Evolutionary conservation across 2,329 filamentous ascomycete genomes (phyloP).

Genomic region (Shiraia sp.): DNA sequence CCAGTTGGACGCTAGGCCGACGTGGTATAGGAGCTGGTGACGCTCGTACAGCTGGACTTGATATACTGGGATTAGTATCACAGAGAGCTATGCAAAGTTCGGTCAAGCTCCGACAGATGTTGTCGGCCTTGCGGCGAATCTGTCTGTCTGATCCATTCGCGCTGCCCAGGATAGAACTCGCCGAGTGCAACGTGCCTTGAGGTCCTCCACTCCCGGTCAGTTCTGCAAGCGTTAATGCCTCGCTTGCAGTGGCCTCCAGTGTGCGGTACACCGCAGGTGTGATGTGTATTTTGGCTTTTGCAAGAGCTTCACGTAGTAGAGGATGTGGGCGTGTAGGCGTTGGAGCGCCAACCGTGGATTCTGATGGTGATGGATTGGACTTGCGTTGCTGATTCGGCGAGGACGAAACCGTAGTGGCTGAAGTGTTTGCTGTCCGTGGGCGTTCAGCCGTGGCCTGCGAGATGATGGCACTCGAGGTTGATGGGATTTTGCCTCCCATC

Average conservation of each 20-base stretch:
- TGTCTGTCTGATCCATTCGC: constrained; percentile 73
- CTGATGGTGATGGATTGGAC: constrained; percentile 48
- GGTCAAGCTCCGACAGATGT: constrained; percentile 87
- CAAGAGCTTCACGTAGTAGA: constrained; percentile 76
- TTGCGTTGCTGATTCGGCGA: constrained; percentile 76
- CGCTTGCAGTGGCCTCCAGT: constrained; percentile 78
- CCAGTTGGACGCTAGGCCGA: constrained; percentile 41
- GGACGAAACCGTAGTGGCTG: constrained; percentile 84
- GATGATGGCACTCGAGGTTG: constrained; percentile 75
- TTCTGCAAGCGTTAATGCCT: constrained; percentile 77
- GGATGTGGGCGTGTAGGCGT: constrained; percentile 67
- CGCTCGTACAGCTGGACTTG: constrained; percentile 36
- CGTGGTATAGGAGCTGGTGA: constrained; percentile 30
- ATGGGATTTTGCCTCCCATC: constrained; percentile 81
- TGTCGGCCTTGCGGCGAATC: constrained; percentile 86
- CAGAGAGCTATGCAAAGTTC: constrained; percentile 84
- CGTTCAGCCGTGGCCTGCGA: constrained; percentile 74
- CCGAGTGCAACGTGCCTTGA: constrained; percentile 63
- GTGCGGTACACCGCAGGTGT: constrained; percentile 73
- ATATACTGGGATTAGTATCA: constrained; percentile 39
- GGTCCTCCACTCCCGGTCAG: constrained; percentile 76
- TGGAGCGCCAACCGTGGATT: constrained; percentile 50
- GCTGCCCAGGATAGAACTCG: constrained; percentile 66
- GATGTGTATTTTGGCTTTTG: constrained; percentile 73
- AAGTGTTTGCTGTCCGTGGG: constrained; percentile 87